Base-by-base conservation (phyloP, 2,329 filamentous ascomycete species). In the Apiospora koreana region DNA sequence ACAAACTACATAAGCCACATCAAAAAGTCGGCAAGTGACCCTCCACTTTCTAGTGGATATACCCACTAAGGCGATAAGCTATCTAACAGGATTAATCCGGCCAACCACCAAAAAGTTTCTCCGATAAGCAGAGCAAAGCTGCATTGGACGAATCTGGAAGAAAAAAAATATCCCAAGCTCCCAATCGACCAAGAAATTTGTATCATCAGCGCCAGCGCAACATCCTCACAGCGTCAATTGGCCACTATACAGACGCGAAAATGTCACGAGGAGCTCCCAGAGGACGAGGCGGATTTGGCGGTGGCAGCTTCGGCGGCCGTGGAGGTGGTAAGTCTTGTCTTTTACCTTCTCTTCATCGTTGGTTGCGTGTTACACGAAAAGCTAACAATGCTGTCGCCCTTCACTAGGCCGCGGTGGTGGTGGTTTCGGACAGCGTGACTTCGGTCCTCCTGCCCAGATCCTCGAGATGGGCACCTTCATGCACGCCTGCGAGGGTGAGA, bases 401-500 rank as follows among this genome's bases (percentile, higher is more conserved):
- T 5, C n/a, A 68, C 38, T 25, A 79, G 79, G 78, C 73, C 78
- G 79, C 48, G 79, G 79, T 69, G 79, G 79, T 28, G 79, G 79
- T 69, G 79, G 79, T 28, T 80, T 75, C 75, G 73, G 74, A 43
- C 77, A 79, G 69, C 77, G 79, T 25, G 78, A 80, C 73, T 76
- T 78, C 70, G 78, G 79, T 70, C 79, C 78, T 25, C 79, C 79
- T 7, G 79, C 78, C 72, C 74, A 74, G 71, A 77, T 80, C 75
- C 73, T 77, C 14, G 96, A 98, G 85, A 94, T 99, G 92, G 96
- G 96, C 82, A 90, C 89, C 75, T 97, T 98, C 84, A 84, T 98
- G 81, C 96, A 99, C 86, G 91, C 94, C 71, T 95, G 93, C 85
- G 96, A 99, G 84, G 95, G 95, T 81, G 96, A 99, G 84, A 96